Evolutionary conservation across 139 green algal species (phyloP), one percentile per base, ranked within the genome.

Genomic region (Volvox reticuliferus): DNA sequence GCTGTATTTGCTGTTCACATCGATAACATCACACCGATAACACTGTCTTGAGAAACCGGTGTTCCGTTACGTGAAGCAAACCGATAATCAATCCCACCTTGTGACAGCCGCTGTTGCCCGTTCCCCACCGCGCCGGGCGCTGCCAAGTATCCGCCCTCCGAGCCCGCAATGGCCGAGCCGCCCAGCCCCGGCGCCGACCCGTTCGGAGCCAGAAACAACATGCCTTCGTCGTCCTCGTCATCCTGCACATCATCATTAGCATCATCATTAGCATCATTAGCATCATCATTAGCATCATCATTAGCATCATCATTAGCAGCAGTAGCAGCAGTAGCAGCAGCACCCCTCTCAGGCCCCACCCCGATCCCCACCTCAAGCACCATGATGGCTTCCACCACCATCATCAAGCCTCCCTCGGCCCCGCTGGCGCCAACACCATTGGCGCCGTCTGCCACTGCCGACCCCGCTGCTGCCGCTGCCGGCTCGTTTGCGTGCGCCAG

Each of bases 371-470:
- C 85, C 69, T 89, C 85, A 21, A 89, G 68, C 12, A 82, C 69
- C 28, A 89, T 35, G n/a, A 89, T 82, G 19, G 85, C 85, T 37
- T 89, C 85, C 69, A 89, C 85, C 69, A 89, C 28, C 85, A 89
- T 89, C 68, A 80, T 82, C 30, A 32, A 55, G 16, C 81, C 84
- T 13, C 37, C 84, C 30, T 36, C 85, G 37, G 33, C 83, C 2
- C 67, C 83, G 36, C 65, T n/a, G 65, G 24, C 67, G 24, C 35
- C 36, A 44, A 2, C 67, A 28, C 36, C 68, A 6, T 2, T 20
- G 28, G n/a, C 37, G 26, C 65, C 85, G 69, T 28, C 17, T 20
- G 20, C 85, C 69, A 1, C 19, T 24, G 26, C 67, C 35, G 24
- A 17, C 20, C 2, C 35, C 67, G 13, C 22, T 17, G 13, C 83